Base-by-base conservation (phyloP, 192 early-diverging fungal genomes). In the Umbelopsis ramanniana region DNA sequence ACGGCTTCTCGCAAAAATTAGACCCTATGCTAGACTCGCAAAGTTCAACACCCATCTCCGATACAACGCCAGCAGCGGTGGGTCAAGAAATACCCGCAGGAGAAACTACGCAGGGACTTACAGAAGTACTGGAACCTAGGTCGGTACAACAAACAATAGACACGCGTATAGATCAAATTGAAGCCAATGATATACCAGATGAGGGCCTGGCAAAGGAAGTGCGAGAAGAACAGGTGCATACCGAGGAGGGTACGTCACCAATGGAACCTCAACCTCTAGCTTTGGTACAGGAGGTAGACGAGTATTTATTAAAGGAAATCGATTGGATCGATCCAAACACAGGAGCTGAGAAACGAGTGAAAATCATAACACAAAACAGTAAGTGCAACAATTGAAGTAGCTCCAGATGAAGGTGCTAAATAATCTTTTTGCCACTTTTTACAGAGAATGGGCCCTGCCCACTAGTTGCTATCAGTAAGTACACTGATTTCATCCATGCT, bases 371-470 rank as follows among this genome's bases (percentile, higher is more conserved):
- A 6, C 96, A 97, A 82, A 96, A 96, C 82, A 79, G 86, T 88
- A 83, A 50, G 72, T 40, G 8, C 1, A 1, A 24, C 40, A 43
- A 12, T 4, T 4, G 8, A 72, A 24, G 35, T 48, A 23, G 38
- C 33, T 2, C 66, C n/a, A 12, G 26, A 48, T 14, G 23, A 63
- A 35, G 12, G 40, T 46, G 19, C 33, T 23, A 74, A 19, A 63
- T 17, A 10, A 21, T 71, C 15, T 50, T 12, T 26, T 45, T 2
- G 40, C 45, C 7, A 19, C 1, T 35, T 21, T 38, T 26, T 68
- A 5, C 84, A 87, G 90, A 88, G 66, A 97, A 97, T 77, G 96
- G 96, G 0, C 96, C 96, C 0, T 97, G 96, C 77, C 96, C 96
- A 19, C 74, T 97, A 46, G 79, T 96, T 5, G 92, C 94, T 15